Conservation (phyloP, 73 alveolate species). For the Paramecium octaurelia region DNA sequence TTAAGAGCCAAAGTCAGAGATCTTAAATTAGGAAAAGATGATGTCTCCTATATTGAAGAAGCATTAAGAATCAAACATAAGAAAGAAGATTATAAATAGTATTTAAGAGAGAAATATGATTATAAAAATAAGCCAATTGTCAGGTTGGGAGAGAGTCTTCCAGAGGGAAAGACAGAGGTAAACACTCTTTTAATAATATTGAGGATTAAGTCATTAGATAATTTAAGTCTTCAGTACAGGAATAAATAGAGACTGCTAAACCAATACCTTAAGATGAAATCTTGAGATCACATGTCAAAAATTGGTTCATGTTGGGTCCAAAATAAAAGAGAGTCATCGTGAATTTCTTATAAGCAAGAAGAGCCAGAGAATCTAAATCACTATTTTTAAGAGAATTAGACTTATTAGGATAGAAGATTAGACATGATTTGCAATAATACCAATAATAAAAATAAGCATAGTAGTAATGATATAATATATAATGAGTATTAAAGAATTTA, state of each 20-base stretch:
- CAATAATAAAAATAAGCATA: not conserved
- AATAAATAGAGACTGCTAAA: constrained; percentile 37
- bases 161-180: constrained; percentile 38
- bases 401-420: constrained; percentile 53
- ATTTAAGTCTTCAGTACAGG: constrained; percentile 43
- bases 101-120: constrained; percentile 41
- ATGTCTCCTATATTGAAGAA: constrained; percentile 49
- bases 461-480: not conserved
- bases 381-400: constrained; percentile 52
- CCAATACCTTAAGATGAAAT: constrained; percentile 60
- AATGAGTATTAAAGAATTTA: not conserved
- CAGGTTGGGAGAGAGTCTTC: not conserved
- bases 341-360: constrained; percentile 58
- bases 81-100: constrained; percentile 13
- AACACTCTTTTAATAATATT: not conserved
- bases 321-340: constrained; percentile 56
- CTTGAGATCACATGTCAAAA: constrained; percentile 55
- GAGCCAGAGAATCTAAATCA: constrained; percentile 59
- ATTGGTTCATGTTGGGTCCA: constrained; percentile 57
- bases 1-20: constrained; percentile 59
- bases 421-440: constrained; percentile 39
- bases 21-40: constrained; percentile 51
- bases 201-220: constrained; percentile 50
- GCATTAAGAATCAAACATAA: constrained; percentile 33
- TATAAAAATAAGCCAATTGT: constrained; percentile 52